Evolutionary conservation across 352 stramenopile species (phyloP), one percentile per base, ranked within the genome.

Genomic region (Pelagophyceae sp.): DNA sequence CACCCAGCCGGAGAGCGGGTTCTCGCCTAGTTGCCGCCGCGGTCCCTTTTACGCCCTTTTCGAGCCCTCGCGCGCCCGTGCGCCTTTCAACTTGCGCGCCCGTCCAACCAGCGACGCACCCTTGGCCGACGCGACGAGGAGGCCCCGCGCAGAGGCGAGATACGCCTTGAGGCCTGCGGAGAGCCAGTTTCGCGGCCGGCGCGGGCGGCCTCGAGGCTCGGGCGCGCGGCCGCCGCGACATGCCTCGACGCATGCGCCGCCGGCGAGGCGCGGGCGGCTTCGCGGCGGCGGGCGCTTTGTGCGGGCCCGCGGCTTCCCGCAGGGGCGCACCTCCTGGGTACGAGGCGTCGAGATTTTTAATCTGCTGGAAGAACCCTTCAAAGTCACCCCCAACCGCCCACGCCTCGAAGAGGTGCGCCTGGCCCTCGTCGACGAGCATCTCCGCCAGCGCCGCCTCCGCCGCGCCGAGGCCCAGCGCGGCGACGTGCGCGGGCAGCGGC

Each of bases 1-100:
- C n/a, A 74, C 77, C 84, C 84, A 91, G 69, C 83, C 86, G 60
- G 87, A 84, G 17, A 91, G 76, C 45, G 86, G 88, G 77, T 96
- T 96, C 37, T 86, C 85, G 60, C 45, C 45, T 54, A 23, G 11
- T 11, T 54, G 11, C 64, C 77, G 72, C 11, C 77, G 64, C 31
- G 82, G 70, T 31, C 38, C 72, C 29, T 63, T 61, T 75, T n/a
- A n/a, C n/a, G n/a, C n/a, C n/a, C n/a, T n/a, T n/a, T n/a, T n/a
- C n/a, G n/a, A n/a, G n/a, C n/a, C n/a, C n/a, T n/a, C n/a, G 89
- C 89, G 40, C 86, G 76, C 40, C 83, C 80, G n/a, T n/a, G n/a
- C n/a, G n/a, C n/a, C n/a, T n/a, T n/a, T n/a, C n/a, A 81, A 63
- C n/a, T 58, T 31, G 61, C 65, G 0, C 50, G n/a, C 54, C 2